These are phyloP conservation scores for Fomitopsis pinicola DNA, from an alignment of 1,284 basidiomycete genomes.

Conservation along the genomic window DNA sequence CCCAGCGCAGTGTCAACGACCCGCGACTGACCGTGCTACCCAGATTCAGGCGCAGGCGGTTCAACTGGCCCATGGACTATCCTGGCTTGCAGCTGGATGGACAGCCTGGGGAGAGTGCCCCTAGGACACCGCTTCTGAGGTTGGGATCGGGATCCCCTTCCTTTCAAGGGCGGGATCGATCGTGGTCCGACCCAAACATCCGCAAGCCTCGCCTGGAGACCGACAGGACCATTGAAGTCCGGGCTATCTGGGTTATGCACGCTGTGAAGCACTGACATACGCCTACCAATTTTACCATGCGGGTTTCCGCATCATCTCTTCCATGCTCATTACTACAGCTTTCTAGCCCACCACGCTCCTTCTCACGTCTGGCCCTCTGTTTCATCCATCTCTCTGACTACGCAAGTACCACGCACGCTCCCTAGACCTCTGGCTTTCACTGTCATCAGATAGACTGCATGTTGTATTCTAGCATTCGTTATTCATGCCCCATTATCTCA, in stretches of 20 bases:
- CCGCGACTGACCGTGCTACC: neutral
- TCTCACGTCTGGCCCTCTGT: neutral
- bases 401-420: neutral
- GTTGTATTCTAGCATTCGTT: neutral
- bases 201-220: neutral
- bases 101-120: slow-evolving; percentile 5
- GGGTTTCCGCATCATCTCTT: neutral
- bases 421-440: neutral
- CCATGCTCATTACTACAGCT: neutral
- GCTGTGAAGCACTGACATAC: neutral
- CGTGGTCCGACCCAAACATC: neutral
- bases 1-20: neutral
- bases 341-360: neutral
- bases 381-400: neutral
- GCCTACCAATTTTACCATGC: neutral
- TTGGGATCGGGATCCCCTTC: slow-evolving; percentile 4
- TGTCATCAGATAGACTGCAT: neutral
- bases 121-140: slow-evolving; percentile 11
- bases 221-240: slow-evolving; percentile 41
- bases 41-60: slow-evolving; percentile 58
- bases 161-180: neutral
- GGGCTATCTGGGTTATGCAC: slow-evolving; percentile 53
- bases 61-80: slow-evolving; percentile 35
- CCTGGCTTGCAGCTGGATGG: slow-evolving; percentile 19
- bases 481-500: neutral